Conservation (phyloP, 768 basidiomycete genomes). For the Clavulina sp. region DNA sequence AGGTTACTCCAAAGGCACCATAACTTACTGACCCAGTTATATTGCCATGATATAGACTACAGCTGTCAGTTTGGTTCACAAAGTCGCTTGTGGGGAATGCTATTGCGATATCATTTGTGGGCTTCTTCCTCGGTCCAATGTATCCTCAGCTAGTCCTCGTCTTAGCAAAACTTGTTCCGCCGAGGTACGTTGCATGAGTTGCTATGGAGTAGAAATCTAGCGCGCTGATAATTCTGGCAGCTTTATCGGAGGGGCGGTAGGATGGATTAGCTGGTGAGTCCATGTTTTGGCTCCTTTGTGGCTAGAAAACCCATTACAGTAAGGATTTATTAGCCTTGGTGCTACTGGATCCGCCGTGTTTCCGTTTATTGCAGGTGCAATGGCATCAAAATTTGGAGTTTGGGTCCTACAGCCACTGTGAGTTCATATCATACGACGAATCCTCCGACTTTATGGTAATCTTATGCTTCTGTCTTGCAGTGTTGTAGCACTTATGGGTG, state of each 20-base stretch:
- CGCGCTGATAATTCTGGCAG: background rate
- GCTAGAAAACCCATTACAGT: too few species aligned
- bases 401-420: constrained; percentile 44
- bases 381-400: constrained; percentile 46
- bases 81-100: constrained; percentile 36
- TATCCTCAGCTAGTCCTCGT: constrained; percentile 49
- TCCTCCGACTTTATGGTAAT: background rate
- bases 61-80: constrained; percentile 40
- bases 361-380: constrained; percentile 23
- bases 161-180: constrained; percentile 46
- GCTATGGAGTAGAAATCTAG: background rate
- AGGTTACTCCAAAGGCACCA: background rate
- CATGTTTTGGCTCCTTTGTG: too few species aligned
- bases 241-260: constrained; percentile 26
- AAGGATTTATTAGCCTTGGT: constrained; percentile 16
- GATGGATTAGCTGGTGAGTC: constrained; percentile 27
- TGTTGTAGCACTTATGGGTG: constrained; percentile 41
- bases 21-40: too few species aligned
- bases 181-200: constrained; percentile 30
- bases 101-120: constrained; percentile 35
- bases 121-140: constrained; percentile 33
- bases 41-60: constrained; percentile 23
- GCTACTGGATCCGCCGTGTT: constrained; percentile 21
- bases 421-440: constrained; percentile 2
- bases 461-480: constrained; percentile 18